phyloP scores from a whole-genome alignment of 495 filamentous ascomycete genomes.

The Talaromyces thailandensis region DNA sequence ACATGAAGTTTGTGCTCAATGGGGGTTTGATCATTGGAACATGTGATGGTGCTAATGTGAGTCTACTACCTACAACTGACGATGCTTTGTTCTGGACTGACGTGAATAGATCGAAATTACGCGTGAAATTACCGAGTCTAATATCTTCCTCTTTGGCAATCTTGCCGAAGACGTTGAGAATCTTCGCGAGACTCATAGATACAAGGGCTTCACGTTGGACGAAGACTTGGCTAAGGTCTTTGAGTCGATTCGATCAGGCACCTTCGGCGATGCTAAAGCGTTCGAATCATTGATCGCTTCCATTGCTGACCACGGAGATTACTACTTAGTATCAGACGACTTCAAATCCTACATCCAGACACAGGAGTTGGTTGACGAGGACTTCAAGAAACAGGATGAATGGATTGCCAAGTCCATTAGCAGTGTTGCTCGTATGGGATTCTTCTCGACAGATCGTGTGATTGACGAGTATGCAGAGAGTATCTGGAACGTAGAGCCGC shows the following conservation, averaged over 20 bases:
- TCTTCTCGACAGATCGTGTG: slow-evolving; percentile 93
- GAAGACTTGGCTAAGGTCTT: slow-evolving; percentile 70
- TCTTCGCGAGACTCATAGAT: slow-evolving; percentile 83
- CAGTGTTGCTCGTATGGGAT: slow-evolving; percentile 87
- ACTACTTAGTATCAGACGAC: slow-evolving; percentile 95
- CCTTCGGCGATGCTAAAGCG: slow-evolving; percentile 64
- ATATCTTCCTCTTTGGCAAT: slow-evolving; percentile 98
- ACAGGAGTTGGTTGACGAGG: slow-evolving; percentile 80
- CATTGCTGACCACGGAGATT: slow-evolving; percentile 88
- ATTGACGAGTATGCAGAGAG: slow-evolving; percentile 96
- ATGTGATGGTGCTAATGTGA: slow-evolving; percentile 93
- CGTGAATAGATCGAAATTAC: slow-evolving; percentile 81
- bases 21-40: slow-evolving; percentile 96
- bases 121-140: slow-evolving; percentile 87
- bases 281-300: slow-evolving; percentile 76
- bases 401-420: slow-evolving; percentile 87
- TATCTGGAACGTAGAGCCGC: slow-evolving; percentile 92
- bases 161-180: slow-evolving; percentile 96
- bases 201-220: slow-evolving; percentile 70
- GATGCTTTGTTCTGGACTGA: neutral
- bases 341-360: slow-evolving; percentile 90
- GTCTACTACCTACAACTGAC: slow-evolving; percentile 17
- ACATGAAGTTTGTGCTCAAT: slow-evolving; percentile 99
- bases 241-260: slow-evolving; percentile 63
- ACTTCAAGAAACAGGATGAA: slow-evolving; percentile 81